Evolutionary conservation across 495 filamentous ascomycete species (phyloP), one percentile per base, ranked within the genome.

Genomic region (Hypoxylon fragiforme): DNA sequence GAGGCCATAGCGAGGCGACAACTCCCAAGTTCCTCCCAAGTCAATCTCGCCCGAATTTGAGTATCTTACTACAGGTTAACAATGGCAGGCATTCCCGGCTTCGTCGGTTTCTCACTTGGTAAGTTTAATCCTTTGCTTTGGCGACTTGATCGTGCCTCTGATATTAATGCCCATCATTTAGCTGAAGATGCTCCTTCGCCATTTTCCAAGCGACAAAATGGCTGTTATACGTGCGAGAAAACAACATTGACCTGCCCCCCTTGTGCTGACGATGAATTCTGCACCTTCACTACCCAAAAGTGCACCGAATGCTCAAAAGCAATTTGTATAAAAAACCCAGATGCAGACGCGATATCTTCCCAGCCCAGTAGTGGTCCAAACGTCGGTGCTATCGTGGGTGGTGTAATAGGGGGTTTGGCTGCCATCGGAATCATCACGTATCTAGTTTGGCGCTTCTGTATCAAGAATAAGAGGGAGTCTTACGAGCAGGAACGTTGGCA

Each of bases 371-470:
- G 72, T 9, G 77, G 82, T 2, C 81, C 85, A 14, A 87, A 90
- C 50, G 78, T 85, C 1, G 89, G 89, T 30, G 87, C 90, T 21
- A 94, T 96, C 57, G 87, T 88, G 13, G 90, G 89, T 62, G 89
- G 91, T 49, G 89, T 95, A 20, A 70, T 96, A 26, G 90, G 89
- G 49, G 91, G 88, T 59, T 60, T 96, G 1, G 79, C 77, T 12
- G 78, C 79, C 9, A 75, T 96, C 22, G 87, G 77, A 15, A 65
- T 89, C 18, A 62, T 91, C 26, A 87, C 85, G 4, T 95, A 87
- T 57, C 66, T 96, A 31, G 77, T 97, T 4, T 97, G 89, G 85
- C 88, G 82, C 67, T 92, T 88, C 69, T 89, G 86, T 63, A 87
- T 96, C 60, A 91, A 90, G 75, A 86, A 83, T 59, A 83, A 85